phyloP scores from a whole-genome alignment of 2,329 filamentous ascomycete species.

The Coniella lustricola region DNA sequence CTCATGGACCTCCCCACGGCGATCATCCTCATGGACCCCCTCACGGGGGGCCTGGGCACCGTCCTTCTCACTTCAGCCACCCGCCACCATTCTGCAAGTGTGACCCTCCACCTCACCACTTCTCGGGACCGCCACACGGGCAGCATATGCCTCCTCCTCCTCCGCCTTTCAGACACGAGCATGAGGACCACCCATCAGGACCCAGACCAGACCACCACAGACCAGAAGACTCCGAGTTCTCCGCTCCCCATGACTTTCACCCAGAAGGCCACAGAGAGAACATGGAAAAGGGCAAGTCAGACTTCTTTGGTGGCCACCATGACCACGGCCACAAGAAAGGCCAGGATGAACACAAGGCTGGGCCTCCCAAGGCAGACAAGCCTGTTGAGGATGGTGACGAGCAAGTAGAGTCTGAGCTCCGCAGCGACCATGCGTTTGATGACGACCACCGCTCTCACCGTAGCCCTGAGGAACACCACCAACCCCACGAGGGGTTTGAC shows the following conservation, averaged over 20 bases:
- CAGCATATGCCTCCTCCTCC: conserved; percentile 15
- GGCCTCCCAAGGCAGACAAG: not conserved
- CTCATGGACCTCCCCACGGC: too few relatives aligned
- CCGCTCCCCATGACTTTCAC: not conserved
- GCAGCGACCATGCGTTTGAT: conserved; percentile 3
- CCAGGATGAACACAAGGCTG: not conserved
- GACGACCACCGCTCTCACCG: not conserved
- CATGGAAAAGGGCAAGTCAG: not conserved
- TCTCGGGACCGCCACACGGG: conserved; percentile 13
- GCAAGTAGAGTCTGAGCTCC: conserved; percentile 13
- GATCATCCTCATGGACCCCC: too few relatives aligned
- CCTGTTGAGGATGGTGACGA: not conserved
- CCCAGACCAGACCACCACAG: not conserved
- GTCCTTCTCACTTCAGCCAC: conserved; percentile 20
- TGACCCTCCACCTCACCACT: conserved; percentile 21
- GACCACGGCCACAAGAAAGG: not conserved
- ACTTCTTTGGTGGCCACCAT: not conserved
- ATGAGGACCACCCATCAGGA: not conserved
- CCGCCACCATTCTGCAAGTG: conserved; percentile 24
- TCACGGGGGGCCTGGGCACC: not conserved
- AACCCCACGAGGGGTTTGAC: not conserved
- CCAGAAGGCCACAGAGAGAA: not conserved
- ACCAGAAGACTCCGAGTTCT: not conserved
- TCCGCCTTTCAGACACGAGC: not conserved
- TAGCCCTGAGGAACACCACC: not conserved